Evolutionary conservation across 495 filamentous ascomycete species (phyloP), one percentile per base, ranked within the genome.

Genomic region (Trichoderma asperelloides): DNA sequence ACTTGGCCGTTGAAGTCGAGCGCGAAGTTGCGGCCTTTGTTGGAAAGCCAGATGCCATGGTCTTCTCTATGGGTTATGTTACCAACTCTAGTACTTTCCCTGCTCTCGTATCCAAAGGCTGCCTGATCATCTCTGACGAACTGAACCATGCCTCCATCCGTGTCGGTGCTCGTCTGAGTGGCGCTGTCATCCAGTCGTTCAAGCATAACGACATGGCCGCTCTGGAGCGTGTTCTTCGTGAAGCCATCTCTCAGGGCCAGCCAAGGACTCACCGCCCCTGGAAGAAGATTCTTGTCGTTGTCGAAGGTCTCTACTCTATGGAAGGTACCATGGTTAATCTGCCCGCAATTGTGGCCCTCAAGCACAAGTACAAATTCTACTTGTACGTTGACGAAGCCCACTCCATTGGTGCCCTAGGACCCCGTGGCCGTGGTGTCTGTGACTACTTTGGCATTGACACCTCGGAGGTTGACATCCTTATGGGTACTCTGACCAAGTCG

Each of bases 301-400:
- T 98, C 45, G 95, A 98, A 75, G 95, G 95, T 68, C 85, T 98
- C 0, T 98, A 98, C 80, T 97, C 93, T 2, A 98, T 98, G 95
- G 95, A 98, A 78, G 95, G 95, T 39, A 96, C 93, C 57, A 97
- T 98, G 93, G 92, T 89, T 75, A 93, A 98, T 72, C 85, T 98
- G 37, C 95, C 94, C 16, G 91, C 91, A 67, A 76, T 98, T 49
- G 76, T 98, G 67, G 82, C 81, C 45, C 83, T 98, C 71, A 96
- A 95, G 82, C 89, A 88, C 74, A 92, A 89, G 72, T 98, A 98
- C 85, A 98, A 96, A 82, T 98, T 96, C 80, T 82, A 91, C 73
- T 85, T 98, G 18, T 98, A 96, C 69, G 83, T 98, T 65, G 95
- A 98, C 73, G 95, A 98, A 80, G 95, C 95, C 16, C 95, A 98